These are phyloP conservation scores for Xylaria sp. DNA, from an alignment of 2,329 filamentous ascomycete species.

Conservation along the genomic window DNA sequence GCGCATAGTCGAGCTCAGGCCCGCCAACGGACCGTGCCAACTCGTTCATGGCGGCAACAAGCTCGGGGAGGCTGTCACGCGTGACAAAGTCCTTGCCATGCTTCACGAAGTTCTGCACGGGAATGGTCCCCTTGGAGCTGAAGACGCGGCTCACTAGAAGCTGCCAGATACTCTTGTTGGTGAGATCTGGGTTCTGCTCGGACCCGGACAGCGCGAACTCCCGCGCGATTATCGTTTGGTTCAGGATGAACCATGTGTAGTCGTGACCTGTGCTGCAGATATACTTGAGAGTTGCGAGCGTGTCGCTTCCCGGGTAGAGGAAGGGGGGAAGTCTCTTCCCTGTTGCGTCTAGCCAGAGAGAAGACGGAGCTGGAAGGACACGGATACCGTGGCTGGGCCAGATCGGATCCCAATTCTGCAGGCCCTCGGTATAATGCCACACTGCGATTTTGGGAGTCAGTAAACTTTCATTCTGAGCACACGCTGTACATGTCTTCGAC, in stretches of 20 bases:
- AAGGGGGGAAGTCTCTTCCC: conserved; percentile 67
- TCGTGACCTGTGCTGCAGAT: conserved; percentile 70
- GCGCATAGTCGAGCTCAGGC: conserved; percentile 57
- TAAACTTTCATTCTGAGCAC: not conserved
- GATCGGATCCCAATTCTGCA: conserved; percentile 70
- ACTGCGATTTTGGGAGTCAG: conserved; percentile 43
- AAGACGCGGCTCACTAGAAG: conserved; percentile 62
- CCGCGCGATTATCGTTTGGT: conserved; percentile 67
- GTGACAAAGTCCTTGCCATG: conserved; percentile 69
- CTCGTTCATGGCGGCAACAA: conserved; percentile 69
- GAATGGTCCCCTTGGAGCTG: conserved; percentile 61
- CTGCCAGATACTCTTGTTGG: conserved; percentile 65
- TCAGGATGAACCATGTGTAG: conserved; percentile 71
- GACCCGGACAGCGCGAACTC: conserved; percentile 71
- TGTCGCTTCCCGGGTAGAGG: conserved; percentile 67
- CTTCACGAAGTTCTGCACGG: conserved; percentile 68
- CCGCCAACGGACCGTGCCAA: conserved; percentile 59
- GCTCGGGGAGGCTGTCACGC: conserved; percentile 63
- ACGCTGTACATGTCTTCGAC: not conserved
- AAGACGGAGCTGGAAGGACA: conserved; percentile 68
- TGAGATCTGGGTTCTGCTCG: conserved; percentile 71
- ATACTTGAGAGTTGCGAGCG: conserved; percentile 65
- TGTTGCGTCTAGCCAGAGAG: conserved; percentile 70
- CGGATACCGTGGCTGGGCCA: conserved; percentile 71
- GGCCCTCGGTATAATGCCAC: conserved; percentile 74